phyloP scores from a whole-genome alignment of 331 rosid species.

The Ulmus americana region DNA sequence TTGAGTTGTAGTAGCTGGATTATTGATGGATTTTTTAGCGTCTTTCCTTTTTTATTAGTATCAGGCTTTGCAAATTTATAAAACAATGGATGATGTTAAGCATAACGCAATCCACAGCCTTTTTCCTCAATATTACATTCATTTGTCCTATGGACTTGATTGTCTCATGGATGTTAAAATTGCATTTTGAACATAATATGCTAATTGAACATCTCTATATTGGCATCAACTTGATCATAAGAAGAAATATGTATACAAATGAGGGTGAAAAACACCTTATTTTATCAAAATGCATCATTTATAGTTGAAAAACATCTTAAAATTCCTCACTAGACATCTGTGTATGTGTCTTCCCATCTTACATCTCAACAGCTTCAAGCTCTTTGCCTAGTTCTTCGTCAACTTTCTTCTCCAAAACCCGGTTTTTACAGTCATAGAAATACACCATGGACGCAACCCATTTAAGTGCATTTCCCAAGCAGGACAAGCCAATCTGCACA shows the following conservation, averaged over 20 bases:
- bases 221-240: too few species aligned
- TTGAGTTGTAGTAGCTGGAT: conserved; percentile 33
- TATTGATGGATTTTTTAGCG: conserved; percentile 17
- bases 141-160: too few species aligned
- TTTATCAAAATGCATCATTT: too few species aligned
- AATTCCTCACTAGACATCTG: too few species aligned
- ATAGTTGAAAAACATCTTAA: too few species aligned
- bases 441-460: conserved; percentile 51
- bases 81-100: background rate
- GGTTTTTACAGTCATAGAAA: conserved; percentile 50
- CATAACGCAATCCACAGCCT: conserved; percentile 1
- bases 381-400: conserved; percentile 29
- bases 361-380: conserved; percentile 10
- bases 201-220: too few species aligned
- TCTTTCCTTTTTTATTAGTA: conserved; percentile 12
- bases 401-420: conserved; percentile 36
- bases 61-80: background rate
- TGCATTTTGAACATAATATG: too few species aligned
- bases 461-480: conserved; percentile 42
- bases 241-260: too few species aligned
- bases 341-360: background rate
- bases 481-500: conserved; percentile 30
- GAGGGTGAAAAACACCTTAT: too few species aligned
- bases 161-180: too few species aligned
- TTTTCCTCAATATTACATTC: background rate